Evolutionary conservation across 306 rosid species (phyloP).

Genomic region (Cercis canadensis): DNA sequence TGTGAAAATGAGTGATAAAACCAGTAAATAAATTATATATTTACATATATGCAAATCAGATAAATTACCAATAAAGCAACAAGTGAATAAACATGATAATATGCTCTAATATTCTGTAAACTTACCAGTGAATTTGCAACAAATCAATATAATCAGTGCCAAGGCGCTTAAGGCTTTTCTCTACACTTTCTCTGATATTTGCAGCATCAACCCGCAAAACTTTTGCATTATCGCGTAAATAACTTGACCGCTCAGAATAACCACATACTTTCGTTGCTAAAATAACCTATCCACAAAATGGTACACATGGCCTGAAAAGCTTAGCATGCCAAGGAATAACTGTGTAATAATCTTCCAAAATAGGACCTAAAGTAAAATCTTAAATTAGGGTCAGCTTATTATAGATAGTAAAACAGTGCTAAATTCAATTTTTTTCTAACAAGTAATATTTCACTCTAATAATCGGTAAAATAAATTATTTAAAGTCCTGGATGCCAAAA

Average conservation of each 20-base stretch:
- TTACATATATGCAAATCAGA: conserved; percentile 1
- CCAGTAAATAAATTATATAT: neutral
- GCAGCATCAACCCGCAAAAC: conserved; percentile 80
- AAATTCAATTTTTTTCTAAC: conserved; percentile 13
- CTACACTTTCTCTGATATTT: conserved; percentile 90
- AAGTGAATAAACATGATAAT: neutral
- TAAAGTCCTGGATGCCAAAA: conserved; percentile 11
- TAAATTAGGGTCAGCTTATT: neutral
- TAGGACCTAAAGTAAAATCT: conserved; percentile 18
- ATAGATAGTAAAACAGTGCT: conserved; percentile 6
- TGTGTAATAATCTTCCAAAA: conserved; percentile 1
- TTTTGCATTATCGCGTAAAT: conserved; percentile 71
- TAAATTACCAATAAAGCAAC: conserved; percentile 8
- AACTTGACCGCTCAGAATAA: conserved; percentile 67
- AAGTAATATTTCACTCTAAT: neutral
- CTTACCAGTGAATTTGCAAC: conserved; percentile 95
- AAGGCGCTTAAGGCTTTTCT: conserved; percentile 91
- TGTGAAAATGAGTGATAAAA: neutral
- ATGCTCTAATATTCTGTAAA: conserved; percentile 17
- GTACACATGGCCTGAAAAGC: conserved; percentile 29
- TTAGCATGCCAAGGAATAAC: conserved; percentile 19
- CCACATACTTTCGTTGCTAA: conserved; percentile 87
- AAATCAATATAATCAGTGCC: conserved; percentile 93
- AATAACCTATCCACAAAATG: conserved; percentile 55
- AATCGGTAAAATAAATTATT: conserved; percentile 3